Percentiles rank a stretch among this genome's conserved stretches.
These are phyloP conservation scores for Pseudogymnoascus sp. DNA, from an alignment of 2,329 filamentous ascomycete genomes.

Conservation along the genomic window DNA sequence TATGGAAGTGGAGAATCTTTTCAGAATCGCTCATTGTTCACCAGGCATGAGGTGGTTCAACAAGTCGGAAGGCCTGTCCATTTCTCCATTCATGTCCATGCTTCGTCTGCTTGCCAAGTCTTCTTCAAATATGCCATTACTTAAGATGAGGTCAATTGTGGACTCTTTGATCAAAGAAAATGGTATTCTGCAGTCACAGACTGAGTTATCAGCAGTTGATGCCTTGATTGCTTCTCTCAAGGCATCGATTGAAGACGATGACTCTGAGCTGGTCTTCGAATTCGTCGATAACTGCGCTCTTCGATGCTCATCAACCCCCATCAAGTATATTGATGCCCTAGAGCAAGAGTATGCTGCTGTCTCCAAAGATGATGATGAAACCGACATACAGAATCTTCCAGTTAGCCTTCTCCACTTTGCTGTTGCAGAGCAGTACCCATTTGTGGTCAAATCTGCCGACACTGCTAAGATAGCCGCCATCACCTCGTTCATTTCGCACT, in stretches of 20 bases:
- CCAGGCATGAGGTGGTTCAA: constrained; percentile 87
- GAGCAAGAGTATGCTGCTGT: constrained; percentile 41
- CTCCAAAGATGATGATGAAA: constrained; percentile 20
- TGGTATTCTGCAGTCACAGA: constrained; percentile 50
- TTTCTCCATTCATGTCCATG: constrained; percentile 66
- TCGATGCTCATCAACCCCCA: constrained; percentile 65
- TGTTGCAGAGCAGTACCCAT: constrained; percentile 71
- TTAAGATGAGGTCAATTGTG: constrained; percentile 48
- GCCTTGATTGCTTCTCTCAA: constrained; percentile 36
- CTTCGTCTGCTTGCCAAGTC: constrained; percentile 49
- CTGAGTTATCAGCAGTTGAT: constrained; percentile 37
- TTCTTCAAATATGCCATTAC: constrained; percentile 39
- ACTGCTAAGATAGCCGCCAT: constrained; percentile 39
- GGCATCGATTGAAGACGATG: constrained; percentile 23
- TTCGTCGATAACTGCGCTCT: constrained; percentile 80
- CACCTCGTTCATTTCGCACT: constrained; percentile 48
- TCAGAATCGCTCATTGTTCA: constrained; percentile 72
- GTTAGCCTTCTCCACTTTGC: constrained; percentile 61
- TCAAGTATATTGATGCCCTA: constrained; percentile 73
- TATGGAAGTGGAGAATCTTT: constrained; percentile 72
- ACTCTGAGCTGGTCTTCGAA: constrained; percentile 45
- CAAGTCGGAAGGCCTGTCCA: constrained; percentile 53
- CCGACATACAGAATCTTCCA: constrained; percentile 26
- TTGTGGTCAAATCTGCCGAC: constrained; percentile 46
- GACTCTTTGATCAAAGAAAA: constrained; percentile 55